phyloP scores from a whole-genome alignment of 129 eudicot species.

The Pulicaria dysenterica region DNA sequence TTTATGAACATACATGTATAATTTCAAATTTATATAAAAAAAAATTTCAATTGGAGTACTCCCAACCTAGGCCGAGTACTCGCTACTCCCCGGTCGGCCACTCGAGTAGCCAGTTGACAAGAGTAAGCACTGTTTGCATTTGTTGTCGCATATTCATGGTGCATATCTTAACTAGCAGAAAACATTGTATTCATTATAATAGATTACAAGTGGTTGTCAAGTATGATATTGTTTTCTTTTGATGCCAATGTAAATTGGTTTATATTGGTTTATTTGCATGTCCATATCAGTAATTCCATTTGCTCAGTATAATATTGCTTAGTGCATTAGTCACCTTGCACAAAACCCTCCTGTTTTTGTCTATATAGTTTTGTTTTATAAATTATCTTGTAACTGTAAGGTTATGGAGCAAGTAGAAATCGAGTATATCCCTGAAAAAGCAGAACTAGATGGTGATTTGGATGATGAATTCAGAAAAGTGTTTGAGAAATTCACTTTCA shows the following conservation, averaged over 20 bases:
- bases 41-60: too few species aligned
- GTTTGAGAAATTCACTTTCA: constrained; percentile 77
- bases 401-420: constrained; percentile 69
- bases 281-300: neutral
- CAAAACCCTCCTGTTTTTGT: neutral
- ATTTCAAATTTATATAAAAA: too few species aligned
- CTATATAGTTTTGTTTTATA: neutral
- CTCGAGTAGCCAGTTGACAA: too few species aligned
- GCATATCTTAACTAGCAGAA: neutral
- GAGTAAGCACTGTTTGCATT: too few species aligned
- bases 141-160: neutral
- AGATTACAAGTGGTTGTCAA: neutral
- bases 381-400: constrained; percentile 28
- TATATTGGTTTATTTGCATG: constrained; percentile 9
- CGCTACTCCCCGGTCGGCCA: too few species aligned
- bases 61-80: too few species aligned
- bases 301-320: neutral
- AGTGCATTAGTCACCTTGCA: constrained; percentile 17
- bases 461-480: constrained; percentile 85
- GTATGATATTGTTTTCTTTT: constrained; percentile 11
- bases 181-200: neutral
- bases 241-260: constrained; percentile 16
- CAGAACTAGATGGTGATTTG: constrained; percentile 67
- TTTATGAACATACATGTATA: too few species aligned
- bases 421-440: constrained; percentile 83